These are phyloP conservation scores for Pseudogymnoascus sp. DNA, from an alignment of 2,329 filamentous ascomycete genomes.

Conservation along the genomic window DNA sequence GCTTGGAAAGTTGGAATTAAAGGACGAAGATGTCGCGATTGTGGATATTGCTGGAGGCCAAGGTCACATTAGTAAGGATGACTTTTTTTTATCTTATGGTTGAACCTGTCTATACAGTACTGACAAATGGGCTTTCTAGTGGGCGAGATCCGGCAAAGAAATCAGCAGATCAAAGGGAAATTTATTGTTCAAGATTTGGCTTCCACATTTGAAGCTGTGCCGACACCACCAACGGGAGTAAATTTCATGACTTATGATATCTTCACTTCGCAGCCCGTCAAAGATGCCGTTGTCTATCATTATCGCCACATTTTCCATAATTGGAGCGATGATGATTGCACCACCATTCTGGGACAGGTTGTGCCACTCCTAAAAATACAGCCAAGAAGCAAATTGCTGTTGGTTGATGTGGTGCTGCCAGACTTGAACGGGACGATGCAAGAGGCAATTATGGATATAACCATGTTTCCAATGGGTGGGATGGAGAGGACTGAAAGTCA, in stretches of 20 bases:
- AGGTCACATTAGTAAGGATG: slow-evolving; percentile 14
- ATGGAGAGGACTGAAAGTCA: slow-evolving; percentile 20
- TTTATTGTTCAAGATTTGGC: slow-evolving; percentile 21
- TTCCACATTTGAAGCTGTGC: slow-evolving; percentile 17
- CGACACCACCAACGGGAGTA: slow-evolving; percentile 18
- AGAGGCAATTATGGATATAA: slow-evolving; percentile 18
- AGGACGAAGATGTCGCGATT: slow-evolving; percentile 17
- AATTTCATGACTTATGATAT: slow-evolving; percentile 27
- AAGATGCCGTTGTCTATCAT: slow-evolving; percentile 16
- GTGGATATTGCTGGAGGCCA: slow-evolving; percentile 21
- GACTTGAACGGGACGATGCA: slow-evolving; percentile 18
- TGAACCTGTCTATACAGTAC: background rate
- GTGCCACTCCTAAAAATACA: slow-evolving; percentile 16
- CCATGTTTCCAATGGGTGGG: slow-evolving; percentile 20
- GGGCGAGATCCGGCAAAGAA: slow-evolving; percentile 16
- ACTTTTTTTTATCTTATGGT: background rate
- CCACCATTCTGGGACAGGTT: slow-evolving; percentile 14
- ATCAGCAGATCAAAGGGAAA: slow-evolving; percentile 17
- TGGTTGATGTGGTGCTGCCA: slow-evolving; percentile 21
- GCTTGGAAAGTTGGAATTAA: slow-evolving; percentile 15
- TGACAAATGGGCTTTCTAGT: background rate
- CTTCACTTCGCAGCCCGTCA: slow-evolving; percentile 19
- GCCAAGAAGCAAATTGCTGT: slow-evolving; percentile 18
- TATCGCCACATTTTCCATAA: slow-evolving; percentile 20
- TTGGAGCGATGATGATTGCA: slow-evolving; percentile 19